A percentile compares a stretch with the other conserved stretches of the same genome.
Conservation (phyloP, 2,329 filamentous ascomycete species). For the Ceratocystis lukuohia region DNA sequence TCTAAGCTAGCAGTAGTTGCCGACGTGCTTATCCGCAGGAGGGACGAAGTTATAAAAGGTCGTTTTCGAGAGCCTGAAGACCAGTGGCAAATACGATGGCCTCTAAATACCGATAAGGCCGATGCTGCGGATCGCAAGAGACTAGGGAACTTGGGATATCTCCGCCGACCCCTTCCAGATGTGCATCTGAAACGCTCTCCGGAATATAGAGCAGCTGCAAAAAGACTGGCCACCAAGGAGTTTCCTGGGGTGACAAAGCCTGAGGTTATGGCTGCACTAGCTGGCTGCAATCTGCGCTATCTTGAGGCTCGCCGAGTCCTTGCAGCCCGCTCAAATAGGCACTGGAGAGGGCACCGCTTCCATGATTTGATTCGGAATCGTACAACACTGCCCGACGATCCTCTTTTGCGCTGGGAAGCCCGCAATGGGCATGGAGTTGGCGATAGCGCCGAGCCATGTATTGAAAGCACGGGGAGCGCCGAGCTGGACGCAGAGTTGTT, state of each 20-base stretch:
- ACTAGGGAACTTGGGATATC: background rate
- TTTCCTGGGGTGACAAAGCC: background rate
- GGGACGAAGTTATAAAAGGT: background rate
- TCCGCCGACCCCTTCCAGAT: background rate
- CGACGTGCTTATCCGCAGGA: constrained; percentile 46
- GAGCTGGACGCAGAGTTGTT: constrained; percentile 52
- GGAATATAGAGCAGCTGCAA: background rate
- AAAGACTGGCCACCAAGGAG: background rate
- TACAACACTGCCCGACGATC: background rate
- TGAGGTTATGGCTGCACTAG: background rate
- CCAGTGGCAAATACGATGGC: background rate
- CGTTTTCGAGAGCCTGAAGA: constrained; percentile 4
- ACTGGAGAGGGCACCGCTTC: background rate
- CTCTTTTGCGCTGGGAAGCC: background rate
- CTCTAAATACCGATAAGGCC: background rate
- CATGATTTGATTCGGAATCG: background rate
- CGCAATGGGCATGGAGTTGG: background rate
- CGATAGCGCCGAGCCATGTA: constrained; percentile 15
- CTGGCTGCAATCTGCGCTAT: background rate
- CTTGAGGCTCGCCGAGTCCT: constrained; percentile 31
- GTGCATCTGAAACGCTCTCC: background rate
- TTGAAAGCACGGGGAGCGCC: constrained; percentile 52
- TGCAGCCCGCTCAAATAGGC: background rate
- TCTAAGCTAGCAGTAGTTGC: constrained; percentile 65
- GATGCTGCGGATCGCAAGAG: background rate